Evolutionary conservation across 345 rosid species (phyloP), one percentile per base, ranked within the genome.

Genomic region (Aquilaria malaccensis): DNA sequence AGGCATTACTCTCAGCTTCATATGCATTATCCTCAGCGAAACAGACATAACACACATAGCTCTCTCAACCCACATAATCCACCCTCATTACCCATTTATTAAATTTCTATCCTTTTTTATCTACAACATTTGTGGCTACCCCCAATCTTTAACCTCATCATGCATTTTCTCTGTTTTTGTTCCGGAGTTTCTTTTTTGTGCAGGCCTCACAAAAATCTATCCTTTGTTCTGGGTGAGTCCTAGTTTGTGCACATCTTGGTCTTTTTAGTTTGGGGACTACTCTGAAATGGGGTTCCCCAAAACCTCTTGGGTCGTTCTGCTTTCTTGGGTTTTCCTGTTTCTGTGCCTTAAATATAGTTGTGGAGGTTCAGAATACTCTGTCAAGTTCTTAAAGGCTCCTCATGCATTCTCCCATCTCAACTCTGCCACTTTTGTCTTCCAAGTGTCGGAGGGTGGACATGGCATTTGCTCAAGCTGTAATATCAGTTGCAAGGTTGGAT

Each of bases 371-470:
- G 79, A 71, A 66, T 62, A 75, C 37, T 71, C 81, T 46, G 77
- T 88, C 9, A 80, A 86, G 84, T 81, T 88, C 80, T 72, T 85
- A 64, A 80, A 76, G 74, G 65, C 82, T 71, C 98, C 98, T 51
- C 77, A 45, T 61, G 52, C 76, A 56, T 65, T 73, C 62, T 89
- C 98, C 4, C 86, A 70, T 69, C 71, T 78, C 65, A 78, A 64
- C 59, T 76, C 81, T 1, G 85, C 98, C 63, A 82, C 76, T 50
- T 93, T 93, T 76, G 82, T 71, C 45, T 89, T 93, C 64, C 71
- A 83, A 70, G 83, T 83, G 31, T 59, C 73, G 54, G 79, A 66
- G 61, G 76, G 70, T 64, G 85, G 70, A 55, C 74, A 75, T 71
- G 80, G 50, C 65, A 69, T 72, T 77, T 88, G 92, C 76, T 50